Percentiles rank a stretch among this genome's conserved stretches.
Evolutionary conservation across 768 basidiomycete genomes (phyloP).

Genomic region (Clitopilus passeckerianus): DNA sequence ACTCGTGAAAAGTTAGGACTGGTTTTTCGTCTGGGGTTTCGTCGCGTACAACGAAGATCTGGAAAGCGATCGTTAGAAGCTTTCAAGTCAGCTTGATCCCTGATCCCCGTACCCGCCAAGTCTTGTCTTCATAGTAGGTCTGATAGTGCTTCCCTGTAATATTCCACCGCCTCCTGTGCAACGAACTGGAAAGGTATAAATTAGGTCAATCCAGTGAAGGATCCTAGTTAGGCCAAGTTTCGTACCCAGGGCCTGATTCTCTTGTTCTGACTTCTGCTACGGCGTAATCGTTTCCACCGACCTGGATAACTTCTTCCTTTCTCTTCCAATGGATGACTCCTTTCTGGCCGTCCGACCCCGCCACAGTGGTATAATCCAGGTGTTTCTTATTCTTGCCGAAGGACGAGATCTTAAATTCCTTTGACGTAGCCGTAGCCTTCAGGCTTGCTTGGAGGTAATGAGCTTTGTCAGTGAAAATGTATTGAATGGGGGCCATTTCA

Average conservation of each 20-base stretch:
- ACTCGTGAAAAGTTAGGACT: background rate
- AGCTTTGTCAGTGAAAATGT: background rate
- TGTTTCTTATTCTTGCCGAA: background rate
- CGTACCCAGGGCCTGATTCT: background rate
- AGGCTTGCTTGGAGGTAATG: background rate
- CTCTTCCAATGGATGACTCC: background rate
- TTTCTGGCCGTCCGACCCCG: background rate
- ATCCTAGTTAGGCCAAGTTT: background rate
- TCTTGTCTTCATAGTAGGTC: background rate
- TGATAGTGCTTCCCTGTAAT: background rate
- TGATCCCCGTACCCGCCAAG: background rate
- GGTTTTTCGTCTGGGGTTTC: background rate
- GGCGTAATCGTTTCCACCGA: background rate
- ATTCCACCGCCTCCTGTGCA: background rate
- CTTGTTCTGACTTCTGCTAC: background rate
- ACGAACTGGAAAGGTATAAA: background rate
- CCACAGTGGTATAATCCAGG: background rate
- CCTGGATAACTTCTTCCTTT: background rate
- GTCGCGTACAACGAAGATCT: background rate
- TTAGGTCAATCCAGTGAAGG: background rate
- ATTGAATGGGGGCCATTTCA: background rate
- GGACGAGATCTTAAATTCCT: background rate
- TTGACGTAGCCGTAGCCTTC: background rate
- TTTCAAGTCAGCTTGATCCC: too few species aligned
- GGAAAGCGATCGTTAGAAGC: too few species aligned